phyloP scores from a whole-genome alignment of 116 monocot genomes.

The Zostera marina region DNA sequence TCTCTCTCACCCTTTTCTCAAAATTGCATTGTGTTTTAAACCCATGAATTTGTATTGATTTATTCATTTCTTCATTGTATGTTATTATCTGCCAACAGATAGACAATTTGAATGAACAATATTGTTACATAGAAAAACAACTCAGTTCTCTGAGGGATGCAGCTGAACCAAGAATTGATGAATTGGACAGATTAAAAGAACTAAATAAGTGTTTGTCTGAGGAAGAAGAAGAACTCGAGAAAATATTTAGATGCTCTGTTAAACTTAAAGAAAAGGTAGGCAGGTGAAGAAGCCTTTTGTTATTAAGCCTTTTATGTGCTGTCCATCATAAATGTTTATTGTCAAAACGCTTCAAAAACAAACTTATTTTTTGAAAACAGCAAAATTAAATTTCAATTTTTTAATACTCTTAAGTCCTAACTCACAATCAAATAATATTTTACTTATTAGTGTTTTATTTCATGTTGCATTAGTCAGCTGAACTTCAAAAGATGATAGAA shows the following conservation, averaged over 20 bases:
- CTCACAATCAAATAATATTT: not conserved
- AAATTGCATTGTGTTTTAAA: not conserved
- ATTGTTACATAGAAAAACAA: conserved; percentile 59
- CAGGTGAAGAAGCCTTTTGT: not conserved
- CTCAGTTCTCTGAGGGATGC: conserved; percentile 51
- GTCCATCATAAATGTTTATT: not conserved
- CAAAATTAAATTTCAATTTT: not conserved
- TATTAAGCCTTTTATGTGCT: too few relatives aligned
- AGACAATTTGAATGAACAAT: conserved; percentile 52
- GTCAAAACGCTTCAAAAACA: not conserved
- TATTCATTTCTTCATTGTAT: not conserved
- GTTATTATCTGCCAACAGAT: conserved; percentile 22
- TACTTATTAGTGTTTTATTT: not conserved
- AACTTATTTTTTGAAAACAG: not conserved
- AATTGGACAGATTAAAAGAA: conserved; percentile 58
- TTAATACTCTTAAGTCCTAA: not conserved
- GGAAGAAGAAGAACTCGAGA: conserved; percentile 62
- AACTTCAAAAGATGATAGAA: conserved; percentile 89
- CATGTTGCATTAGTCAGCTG: conserved; percentile 33
- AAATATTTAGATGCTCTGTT: conserved; percentile 43
- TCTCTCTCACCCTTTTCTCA: not conserved
- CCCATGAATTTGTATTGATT: not conserved
- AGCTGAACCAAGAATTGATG: conserved; percentile 54
- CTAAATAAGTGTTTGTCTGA: conserved; percentile 31
- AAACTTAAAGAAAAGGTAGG: conserved; percentile 67